A percentile compares a stretch with the other conserved stretches of the same genome.
These are phyloP conservation scores for Colletotrichum sp. DNA, from an alignment of 2,329 filamentous ascomycete species.

Conservation along the genomic window DNA sequence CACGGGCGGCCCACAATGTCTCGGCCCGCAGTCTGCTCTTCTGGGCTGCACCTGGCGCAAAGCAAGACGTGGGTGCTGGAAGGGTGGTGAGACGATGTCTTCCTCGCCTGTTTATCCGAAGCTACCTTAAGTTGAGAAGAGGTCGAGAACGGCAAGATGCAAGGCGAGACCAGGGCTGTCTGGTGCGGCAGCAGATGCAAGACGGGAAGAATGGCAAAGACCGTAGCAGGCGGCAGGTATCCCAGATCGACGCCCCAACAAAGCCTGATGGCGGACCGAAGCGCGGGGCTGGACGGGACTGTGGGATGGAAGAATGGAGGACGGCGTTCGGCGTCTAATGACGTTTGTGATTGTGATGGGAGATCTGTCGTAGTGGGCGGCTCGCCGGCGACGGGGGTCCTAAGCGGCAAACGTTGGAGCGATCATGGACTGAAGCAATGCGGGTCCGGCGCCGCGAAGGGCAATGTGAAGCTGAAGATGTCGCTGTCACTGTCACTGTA, in stretches of 20 bases:
- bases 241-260: not conserved
- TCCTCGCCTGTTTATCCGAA: not conserved
- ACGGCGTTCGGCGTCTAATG: conserved; percentile 8
- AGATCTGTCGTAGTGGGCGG: not conserved
- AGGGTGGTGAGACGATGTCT: not conserved
- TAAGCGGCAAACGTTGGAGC: not conserved
- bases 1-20: not conserved
- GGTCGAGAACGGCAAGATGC: not conserved
- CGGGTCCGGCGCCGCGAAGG: not conserved
- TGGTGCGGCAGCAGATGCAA: not conserved
- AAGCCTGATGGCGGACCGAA: not conserved
- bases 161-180: not conserved
- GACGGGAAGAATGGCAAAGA: not conserved
- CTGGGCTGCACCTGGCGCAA: not conserved
- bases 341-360: conserved; percentile 6
- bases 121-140: not conserved
- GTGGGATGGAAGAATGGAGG: not conserved
- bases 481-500: not conserved
- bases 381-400: conserved; percentile 5
- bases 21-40: not conserved
- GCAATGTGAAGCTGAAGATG: not conserved
- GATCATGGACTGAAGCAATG: not conserved
- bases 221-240: conserved; percentile 1
- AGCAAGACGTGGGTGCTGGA: not conserved
- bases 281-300: not conserved